These are phyloP conservation scores for Ascochyta rabiei DNA, from an alignment of 2,329 filamentous ascomycete species.

Conservation along the genomic window DNA sequence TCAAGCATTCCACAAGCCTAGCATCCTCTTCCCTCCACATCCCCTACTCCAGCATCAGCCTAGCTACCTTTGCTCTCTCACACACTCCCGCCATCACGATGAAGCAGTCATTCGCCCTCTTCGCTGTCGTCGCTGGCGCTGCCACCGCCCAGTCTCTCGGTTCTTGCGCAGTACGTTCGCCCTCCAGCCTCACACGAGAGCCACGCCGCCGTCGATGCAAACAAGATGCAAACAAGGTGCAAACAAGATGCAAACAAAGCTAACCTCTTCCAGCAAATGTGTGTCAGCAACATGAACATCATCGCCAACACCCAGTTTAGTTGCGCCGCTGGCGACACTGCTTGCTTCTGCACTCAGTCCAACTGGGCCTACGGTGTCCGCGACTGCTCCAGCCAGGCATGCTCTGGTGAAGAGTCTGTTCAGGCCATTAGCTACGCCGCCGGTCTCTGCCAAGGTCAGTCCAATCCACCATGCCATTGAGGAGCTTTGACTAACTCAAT, in stretches of 20 bases:
- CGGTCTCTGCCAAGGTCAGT: slow-evolving; percentile 42
- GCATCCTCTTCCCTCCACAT: slow-evolving; percentile 14
- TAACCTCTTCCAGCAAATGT: slow-evolving; percentile 43
- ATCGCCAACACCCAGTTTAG: slow-evolving; percentile 49
- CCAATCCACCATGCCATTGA: not conserved
- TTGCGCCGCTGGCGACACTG: slow-evolving; percentile 47
- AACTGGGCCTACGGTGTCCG: slow-evolving; percentile 56
- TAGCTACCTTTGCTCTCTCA: slow-evolving; percentile 24
- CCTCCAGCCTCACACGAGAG: not conserved
- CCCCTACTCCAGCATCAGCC: slow-evolving; percentile 29
- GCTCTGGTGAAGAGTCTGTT: slow-evolving; percentile 34
- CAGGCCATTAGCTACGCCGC: slow-evolving; percentile 44
- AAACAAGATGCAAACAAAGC: slow-evolving; percentile 13
- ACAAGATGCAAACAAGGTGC: no score
- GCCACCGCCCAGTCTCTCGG: slow-evolving; percentile 45
- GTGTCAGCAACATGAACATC: slow-evolving; percentile 55
- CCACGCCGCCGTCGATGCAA: not conserved
- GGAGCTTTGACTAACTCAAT: not conserved
- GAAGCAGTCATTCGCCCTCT: slow-evolving; percentile 50
- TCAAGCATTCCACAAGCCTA: slow-evolving; percentile 15
- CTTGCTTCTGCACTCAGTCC: slow-evolving; percentile 53
- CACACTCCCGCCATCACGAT: slow-evolving; percentile 21
- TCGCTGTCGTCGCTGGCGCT: slow-evolving; percentile 43
- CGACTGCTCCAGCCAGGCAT: slow-evolving; percentile 55
- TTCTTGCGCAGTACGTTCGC: slow-evolving; percentile 46